Evolutionary conservation across 768 basidiomycete genomes (phyloP), one percentile per base, ranked within the genome.

Genomic region (Mycena floridula): DNA sequence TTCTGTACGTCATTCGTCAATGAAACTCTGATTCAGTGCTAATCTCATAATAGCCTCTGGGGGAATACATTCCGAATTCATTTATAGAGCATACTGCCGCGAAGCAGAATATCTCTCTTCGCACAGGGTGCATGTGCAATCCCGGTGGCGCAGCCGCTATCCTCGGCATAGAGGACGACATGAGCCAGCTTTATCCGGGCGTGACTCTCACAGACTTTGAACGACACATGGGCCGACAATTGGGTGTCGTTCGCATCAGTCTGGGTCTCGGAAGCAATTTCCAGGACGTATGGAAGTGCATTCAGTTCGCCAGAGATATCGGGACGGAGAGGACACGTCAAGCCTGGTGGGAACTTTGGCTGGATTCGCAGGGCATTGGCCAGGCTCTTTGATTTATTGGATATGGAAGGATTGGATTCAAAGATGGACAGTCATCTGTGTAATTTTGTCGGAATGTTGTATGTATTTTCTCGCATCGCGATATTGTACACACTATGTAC

Each of bases 81-180:
- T 88, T 88, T 61, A 71, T 89, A 53, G 85, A 86, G 55, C 69
- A 82, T 52, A 72, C 81, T 1, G 85, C 87, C 12, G 71, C 80
- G 15, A 67, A 62, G 42, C 70, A 75, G 50, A 76, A 72, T 41
- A 81, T 91, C 46, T 89, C 87, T 15, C 63, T 91, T 25, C 81
- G 89, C 35, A 87, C 88, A 3, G 89, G 89, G 0, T 92, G 89
- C 59, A 82, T 90, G 78, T 92, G 89, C 57, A 92, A 91, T 51
- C 86, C 89, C 13, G 89, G 89, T 8, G 89, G 81, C 15, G 85
- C 87, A 0, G 79, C 85, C 1, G 76, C 83, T 4, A 63, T 91
- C 13, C 70, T 89, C 4, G 81, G 81, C 0, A 73, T 89, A 24
- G 64, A 79, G 46, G 68, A 73, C 16, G 71, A 81, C 46, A 89